phyloP scores from a whole-genome alignment of 495 filamentous ascomycete genomes.

The Baudoinia panamericana region DNA sequence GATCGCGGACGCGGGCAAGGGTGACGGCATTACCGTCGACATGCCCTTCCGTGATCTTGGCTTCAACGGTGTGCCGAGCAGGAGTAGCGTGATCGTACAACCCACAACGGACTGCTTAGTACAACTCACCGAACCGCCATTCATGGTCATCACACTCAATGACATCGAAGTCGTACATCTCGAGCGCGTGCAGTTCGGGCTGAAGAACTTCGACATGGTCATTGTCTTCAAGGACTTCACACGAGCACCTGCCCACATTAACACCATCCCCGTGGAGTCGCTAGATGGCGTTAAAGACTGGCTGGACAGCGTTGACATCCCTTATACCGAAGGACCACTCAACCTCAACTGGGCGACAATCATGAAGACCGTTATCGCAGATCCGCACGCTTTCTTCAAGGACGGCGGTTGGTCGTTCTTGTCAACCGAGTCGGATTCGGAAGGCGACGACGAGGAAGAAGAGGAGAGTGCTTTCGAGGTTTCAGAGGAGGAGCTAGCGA shows the following conservation, averaged over 20 bases:
- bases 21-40: slow-evolving; percentile 68
- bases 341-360: slow-evolving; percentile 98
- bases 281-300: slow-evolving; percentile 95
- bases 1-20: slow-evolving; percentile 81
- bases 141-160: slow-evolving; percentile 83
- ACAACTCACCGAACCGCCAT: slow-evolving; percentile 91
- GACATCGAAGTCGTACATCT: slow-evolving; percentile 95
- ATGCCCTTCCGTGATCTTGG: slow-evolving; percentile 93
- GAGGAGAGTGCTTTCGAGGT: slow-evolving; percentile 91
- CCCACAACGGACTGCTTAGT: slow-evolving; percentile 98
- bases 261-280: slow-evolving; percentile 93
- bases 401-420: slow-evolving; percentile 96
- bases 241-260: slow-evolving; percentile 77
- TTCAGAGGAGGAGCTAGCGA: slow-evolving; percentile 66
- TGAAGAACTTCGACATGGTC: slow-evolving; percentile 98
- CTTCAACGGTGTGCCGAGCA: slow-evolving; percentile 90
- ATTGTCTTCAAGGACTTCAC: slow-evolving; percentile 96
- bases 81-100: slow-evolving; percentile 86
- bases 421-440: slow-evolving; percentile 72
- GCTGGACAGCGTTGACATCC: slow-evolving; percentile 88
- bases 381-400: slow-evolving; percentile 86
- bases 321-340: slow-evolving; percentile 86
- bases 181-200: slow-evolving; percentile 92
- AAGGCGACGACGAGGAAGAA: slow-evolving; percentile 62
- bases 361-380: slow-evolving; percentile 94